These are phyloP conservation scores for Colletotrichum limetticola DNA, from an alignment of 2,329 filamentous ascomycete species.

Conservation along the genomic window DNA sequence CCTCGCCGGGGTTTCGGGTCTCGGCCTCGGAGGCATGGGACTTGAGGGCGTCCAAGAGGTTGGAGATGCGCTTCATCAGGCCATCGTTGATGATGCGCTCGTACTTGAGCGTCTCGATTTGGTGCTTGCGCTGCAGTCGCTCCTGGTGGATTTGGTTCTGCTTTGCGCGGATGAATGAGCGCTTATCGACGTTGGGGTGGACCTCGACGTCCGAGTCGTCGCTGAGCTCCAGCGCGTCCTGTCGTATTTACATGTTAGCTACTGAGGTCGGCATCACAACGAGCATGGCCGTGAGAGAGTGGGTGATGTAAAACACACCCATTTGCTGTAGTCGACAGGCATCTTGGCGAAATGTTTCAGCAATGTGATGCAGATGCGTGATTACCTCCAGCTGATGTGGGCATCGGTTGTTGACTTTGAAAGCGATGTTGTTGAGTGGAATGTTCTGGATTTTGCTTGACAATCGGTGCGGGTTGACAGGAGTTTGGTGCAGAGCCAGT, in stretches of 20 bases:
- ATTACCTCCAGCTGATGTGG: constrained; percentile 7
- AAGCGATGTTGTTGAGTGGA: constrained; percentile 18
- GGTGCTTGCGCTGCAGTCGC: constrained; percentile 83
- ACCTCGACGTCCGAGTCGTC: constrained; percentile 99
- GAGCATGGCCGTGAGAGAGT: background rate
- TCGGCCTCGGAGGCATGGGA: constrained; percentile 76
- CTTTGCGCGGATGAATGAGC: constrained; percentile 97
- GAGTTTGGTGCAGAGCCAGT: constrained; percentile 7
- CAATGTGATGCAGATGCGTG: constrained; percentile 16
- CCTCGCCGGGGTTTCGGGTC: constrained; percentile 76
- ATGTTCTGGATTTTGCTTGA: constrained; percentile 35
- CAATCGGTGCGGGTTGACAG: background rate
- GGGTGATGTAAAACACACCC: constrained; percentile 58
- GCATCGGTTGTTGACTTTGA: constrained; percentile 1
- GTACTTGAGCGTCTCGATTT: constrained; percentile 93
- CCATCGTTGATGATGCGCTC: constrained; percentile 94
- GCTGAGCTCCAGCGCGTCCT: constrained; percentile 94
- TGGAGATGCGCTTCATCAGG: constrained; percentile 84
- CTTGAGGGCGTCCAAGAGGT: constrained; percentile 79
- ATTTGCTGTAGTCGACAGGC: constrained; percentile 74
- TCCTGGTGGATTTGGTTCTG: constrained; percentile 97
- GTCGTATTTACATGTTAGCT: constrained; percentile 23
- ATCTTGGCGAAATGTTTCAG: constrained; percentile 46
- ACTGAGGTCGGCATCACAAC: background rate
- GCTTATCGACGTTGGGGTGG: constrained; percentile 98